phyloP scores from a whole-genome alignment of 1,284 basidiomycete species.

The Sanghuangporus sanghuang region DNA sequence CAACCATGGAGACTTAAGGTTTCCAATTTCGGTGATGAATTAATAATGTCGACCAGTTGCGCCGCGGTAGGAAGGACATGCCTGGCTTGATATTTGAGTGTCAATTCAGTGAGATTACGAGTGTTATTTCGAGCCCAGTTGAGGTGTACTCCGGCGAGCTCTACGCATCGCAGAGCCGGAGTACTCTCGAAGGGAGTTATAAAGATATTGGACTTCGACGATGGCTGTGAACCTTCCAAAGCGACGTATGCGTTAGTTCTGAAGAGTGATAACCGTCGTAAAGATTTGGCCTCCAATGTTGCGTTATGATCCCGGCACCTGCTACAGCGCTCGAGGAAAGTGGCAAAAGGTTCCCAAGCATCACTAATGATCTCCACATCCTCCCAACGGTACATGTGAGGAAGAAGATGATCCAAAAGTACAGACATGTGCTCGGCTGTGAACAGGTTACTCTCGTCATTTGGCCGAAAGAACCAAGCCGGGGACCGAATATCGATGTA shows the following conservation, averaged over 20 bases:
- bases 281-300: slow-evolving; percentile 26
- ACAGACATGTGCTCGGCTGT: slow-evolving; percentile 36
- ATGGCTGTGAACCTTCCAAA: slow-evolving; percentile 35
- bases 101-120: slow-evolving; percentile 37
- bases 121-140: slow-evolving; percentile 40
- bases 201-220: slow-evolving; percentile 35
- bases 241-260: slow-evolving; percentile 53
- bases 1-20: slow-evolving; percentile 43
- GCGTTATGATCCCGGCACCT: neutral
- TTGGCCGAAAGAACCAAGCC: slow-evolving; percentile 30
- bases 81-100: slow-evolving; percentile 46
- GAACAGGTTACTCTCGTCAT: slow-evolving; percentile 37
- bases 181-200: slow-evolving; percentile 37
- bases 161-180: slow-evolving; percentile 34
- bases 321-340: slow-evolving; percentile 38
- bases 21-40: slow-evolving; percentile 34
- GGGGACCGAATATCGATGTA: slow-evolving; percentile 50
- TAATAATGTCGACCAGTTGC: slow-evolving; percentile 38
- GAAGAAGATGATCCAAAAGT: slow-evolving; percentile 38
- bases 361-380: slow-evolving; percentile 44
- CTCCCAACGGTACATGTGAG: slow-evolving; percentile 41
- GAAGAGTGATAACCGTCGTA: slow-evolving; percentile 39
- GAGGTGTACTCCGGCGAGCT: slow-evolving; percentile 47
- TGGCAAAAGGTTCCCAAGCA: slow-evolving; percentile 50
- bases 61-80: slow-evolving; percentile 44